phyloP scores from a whole-genome alignment of 2,329 filamentous ascomycete species.

The Curvularia verruculosa region DNA sequence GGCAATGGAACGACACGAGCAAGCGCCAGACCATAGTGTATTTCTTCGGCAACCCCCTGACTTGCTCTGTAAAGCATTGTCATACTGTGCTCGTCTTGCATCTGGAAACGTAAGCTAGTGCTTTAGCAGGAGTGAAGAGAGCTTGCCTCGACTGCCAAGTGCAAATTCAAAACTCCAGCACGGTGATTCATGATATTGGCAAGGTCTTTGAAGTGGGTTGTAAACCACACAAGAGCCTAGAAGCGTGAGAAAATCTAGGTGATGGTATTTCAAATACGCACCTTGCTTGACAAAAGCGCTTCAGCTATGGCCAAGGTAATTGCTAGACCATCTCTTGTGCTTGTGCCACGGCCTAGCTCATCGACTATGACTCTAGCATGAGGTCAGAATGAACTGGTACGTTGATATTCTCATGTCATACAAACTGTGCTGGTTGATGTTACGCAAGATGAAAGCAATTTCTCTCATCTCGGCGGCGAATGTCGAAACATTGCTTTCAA shows the following conservation, averaged over 20 bases:
- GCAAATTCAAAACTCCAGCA: constrained; percentile 80
- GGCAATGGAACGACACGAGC: constrained; percentile 79
- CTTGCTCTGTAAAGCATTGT: constrained; percentile 87
- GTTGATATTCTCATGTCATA: constrained; percentile 12
- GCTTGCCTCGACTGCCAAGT: constrained; percentile 74
- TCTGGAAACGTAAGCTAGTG: constrained; percentile 23
- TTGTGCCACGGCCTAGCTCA: constrained; percentile 89
- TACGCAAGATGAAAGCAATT: constrained; percentile 88
- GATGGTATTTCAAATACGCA: constrained; percentile 8
- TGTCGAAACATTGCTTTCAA: constrained; percentile 89
- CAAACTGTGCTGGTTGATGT: constrained; percentile 77
- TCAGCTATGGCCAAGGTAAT: constrained; percentile 92
- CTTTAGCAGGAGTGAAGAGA: background rate
- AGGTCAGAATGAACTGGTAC: background rate
- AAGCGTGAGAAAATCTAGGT: constrained; percentile 1
- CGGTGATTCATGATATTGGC: constrained; percentile 76
- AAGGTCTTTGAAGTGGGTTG: constrained; percentile 88
- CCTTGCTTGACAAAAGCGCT: constrained; percentile 74
- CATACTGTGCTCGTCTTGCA: constrained; percentile 65
- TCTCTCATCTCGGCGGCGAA: constrained; percentile 97
- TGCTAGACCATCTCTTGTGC: constrained; percentile 82
- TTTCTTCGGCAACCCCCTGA: constrained; percentile 71
- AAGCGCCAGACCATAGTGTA: constrained; percentile 83
- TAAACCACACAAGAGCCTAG: constrained; percentile 81
- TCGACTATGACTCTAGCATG: constrained; percentile 72